A percentile compares a stretch with the other conserved stretches of the same genome.
phyloP scores from a whole-genome alignment of 2,329 filamentous ascomycete species.

The Cryphonectria japonica region DNA sequence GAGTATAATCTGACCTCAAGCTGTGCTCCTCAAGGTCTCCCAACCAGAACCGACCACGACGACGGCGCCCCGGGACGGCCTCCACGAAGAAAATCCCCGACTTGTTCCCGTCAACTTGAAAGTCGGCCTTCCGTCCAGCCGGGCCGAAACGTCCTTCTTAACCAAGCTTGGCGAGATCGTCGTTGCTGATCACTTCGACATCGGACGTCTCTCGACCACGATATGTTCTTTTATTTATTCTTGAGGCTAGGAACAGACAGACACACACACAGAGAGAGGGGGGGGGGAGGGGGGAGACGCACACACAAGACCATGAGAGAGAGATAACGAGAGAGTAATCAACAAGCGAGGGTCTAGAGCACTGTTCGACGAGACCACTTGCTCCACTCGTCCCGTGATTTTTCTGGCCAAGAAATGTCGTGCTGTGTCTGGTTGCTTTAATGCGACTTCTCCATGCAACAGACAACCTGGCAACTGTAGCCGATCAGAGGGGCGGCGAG shows the following conservation, averaged over 20 bases:
- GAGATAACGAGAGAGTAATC: neutral
- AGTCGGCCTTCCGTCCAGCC: slow-evolving; percentile 16
- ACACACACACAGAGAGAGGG: no score
- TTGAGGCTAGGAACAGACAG: neutral
- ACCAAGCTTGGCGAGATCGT: slow-evolving; percentile 23
- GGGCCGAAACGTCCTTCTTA: slow-evolving; percentile 26
- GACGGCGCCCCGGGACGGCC: neutral
- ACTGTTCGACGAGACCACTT: neutral
- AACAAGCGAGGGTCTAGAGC: neutral
- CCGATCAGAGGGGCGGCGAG: neutral
- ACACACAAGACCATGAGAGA: neutral
- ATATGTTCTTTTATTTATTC: no score
- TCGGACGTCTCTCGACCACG: slow-evolving; percentile 10
- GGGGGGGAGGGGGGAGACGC: no score
- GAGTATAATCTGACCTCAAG: neutral
- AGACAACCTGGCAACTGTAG: neutral
- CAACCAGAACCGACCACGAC: neutral
- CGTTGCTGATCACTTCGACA: slow-evolving; percentile 19
- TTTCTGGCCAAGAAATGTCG: neutral
- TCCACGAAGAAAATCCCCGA: neutral
- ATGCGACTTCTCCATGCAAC: slow-evolving; percentile 5
- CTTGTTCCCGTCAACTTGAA: neutral
- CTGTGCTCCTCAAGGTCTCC: neutral
- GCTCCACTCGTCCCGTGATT: neutral
- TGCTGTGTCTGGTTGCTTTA: neutral